Evolutionary conservation across 768 basidiomycete species (phyloP).

Genomic region (Myochromella boudieri): DNA sequence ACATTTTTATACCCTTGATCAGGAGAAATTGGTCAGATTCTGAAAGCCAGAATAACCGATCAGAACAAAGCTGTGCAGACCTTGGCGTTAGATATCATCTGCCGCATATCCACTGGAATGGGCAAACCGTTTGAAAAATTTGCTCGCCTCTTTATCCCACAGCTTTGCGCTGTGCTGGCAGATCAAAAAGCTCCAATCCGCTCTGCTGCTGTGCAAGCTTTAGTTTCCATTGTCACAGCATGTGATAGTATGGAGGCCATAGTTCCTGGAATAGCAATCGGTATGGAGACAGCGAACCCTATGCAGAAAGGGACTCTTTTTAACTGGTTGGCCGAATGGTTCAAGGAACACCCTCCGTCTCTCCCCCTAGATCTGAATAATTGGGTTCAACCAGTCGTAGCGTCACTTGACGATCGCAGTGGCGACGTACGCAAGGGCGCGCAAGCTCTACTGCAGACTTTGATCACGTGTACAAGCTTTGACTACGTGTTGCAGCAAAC

Average conservation of each 20-base stretch:
- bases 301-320: slow-evolving; percentile 78
- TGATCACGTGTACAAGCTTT: slow-evolving; percentile 77
- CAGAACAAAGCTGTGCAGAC: slow-evolving; percentile 93
- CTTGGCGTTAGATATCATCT: slow-evolving; percentile 86
- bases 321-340: slow-evolving; percentile 79
- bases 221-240: slow-evolving; percentile 81
- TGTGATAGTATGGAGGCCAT: slow-evolving; percentile 85
- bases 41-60: slow-evolving; percentile 88
- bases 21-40: slow-evolving; percentile 89
- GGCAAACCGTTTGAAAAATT: slow-evolving; percentile 94
- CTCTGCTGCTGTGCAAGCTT: slow-evolving; percentile 69
- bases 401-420: slow-evolving; percentile 87
- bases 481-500: slow-evolving; percentile 88
- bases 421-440: slow-evolving; percentile 92
- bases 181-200: slow-evolving; percentile 93
- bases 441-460: slow-evolving; percentile 71
- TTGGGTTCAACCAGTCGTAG: slow-evolving; percentile 65
- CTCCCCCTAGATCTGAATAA: slow-evolving; percentile 64
- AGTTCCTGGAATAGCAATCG: slow-evolving; percentile 73
- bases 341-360: slow-evolving; percentile 61
- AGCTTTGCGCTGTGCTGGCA: slow-evolving; percentile 81
- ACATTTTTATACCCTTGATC: neutral
- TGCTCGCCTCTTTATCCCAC: slow-evolving; percentile 68
- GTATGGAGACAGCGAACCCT: slow-evolving; percentile 86
- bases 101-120: slow-evolving; percentile 91